A percentile compares a stretch with the other conserved stretches of the same genome.
Conservation (phyloP, 1,139 yeast species). For the Wickerhamomyces sp. region DNA sequence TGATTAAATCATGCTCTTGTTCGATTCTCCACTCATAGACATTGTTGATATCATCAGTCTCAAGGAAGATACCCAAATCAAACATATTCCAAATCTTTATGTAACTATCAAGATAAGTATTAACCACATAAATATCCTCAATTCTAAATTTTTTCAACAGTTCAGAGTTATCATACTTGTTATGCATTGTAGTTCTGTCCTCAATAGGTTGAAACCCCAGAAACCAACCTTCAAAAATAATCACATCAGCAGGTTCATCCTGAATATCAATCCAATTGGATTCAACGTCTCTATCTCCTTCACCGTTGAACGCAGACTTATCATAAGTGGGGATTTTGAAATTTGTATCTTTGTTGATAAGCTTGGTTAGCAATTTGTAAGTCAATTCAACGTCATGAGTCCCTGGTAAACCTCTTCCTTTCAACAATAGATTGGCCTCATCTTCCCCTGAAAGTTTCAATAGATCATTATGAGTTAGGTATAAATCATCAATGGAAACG, state of each 20-base stretch:
- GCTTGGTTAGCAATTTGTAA: constrained; percentile 24
- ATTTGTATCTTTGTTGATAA: constrained; percentile 24
- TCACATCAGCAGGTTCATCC: constrained; percentile 47
- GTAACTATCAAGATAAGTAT: constrained; percentile 46
- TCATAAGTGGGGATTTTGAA: constrained; percentile 67
- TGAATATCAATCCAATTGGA: constrained; percentile 34
- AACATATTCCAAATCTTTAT: constrained; percentile 51
- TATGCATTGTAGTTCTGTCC: constrained; percentile 26
- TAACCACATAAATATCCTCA: constrained; percentile 38
- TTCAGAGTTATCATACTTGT: constrained; percentile 5
- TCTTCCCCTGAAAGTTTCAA: constrained; percentile 30
- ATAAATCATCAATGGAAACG: constrained; percentile 83
- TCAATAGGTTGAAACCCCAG: constrained; percentile 59
- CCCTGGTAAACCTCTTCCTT: constrained; percentile 90
- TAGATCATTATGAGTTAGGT: constrained; percentile 64
- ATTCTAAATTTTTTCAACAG: constrained; percentile 20
- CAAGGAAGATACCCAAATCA: constrained; percentile 57
- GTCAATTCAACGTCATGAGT: constrained; percentile 67
- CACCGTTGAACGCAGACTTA: constrained; percentile 66
- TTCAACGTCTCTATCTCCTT: constrained; percentile 63
- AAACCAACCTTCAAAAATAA: constrained; percentile 94
- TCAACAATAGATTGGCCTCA: constrained; percentile 48
- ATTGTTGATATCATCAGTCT: constrained; percentile 52
- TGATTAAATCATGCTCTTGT: constrained; percentile 72
- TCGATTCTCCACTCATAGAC: constrained; percentile 80